These are phyloP conservation scores for Cercospora citrullina DNA, from an alignment of 2,329 filamentous ascomycete genomes.

Conservation along the genomic window DNA sequence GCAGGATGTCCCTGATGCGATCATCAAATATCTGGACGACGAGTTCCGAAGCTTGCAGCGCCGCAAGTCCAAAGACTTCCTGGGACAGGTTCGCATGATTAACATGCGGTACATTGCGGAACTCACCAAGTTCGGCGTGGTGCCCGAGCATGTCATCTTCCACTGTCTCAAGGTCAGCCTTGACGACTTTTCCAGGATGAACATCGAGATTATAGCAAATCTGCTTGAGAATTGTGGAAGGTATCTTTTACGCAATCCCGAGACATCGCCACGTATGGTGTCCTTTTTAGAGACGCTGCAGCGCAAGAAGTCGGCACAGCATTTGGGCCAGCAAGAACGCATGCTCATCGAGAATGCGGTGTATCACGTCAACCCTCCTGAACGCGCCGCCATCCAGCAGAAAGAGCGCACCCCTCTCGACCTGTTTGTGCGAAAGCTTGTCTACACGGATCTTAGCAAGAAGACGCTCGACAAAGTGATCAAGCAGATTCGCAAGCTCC, in stretches of 20 bases:
- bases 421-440: conserved; percentile 84
- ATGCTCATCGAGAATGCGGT: conserved; percentile 98
- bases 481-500: conserved; percentile 90
- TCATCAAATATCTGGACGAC: conserved; percentile 90
- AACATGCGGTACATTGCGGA: conserved; percentile 98
- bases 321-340: conserved; percentile 90
- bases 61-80: conserved; percentile 95
- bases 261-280: conserved; percentile 88
- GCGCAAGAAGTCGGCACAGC: conserved; percentile 92
- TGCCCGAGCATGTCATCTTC: conserved; percentile 97
- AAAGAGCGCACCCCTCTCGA: conserved; percentile 95
- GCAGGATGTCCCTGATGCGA: conserved; percentile 86
- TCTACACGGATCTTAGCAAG: conserved; percentile 93
- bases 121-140: conserved; percentile 95
- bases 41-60: conserved; percentile 96
- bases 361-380: conserved; percentile 95
- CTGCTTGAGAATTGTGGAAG: conserved; percentile 94
- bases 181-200: conserved; percentile 97
- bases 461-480: conserved; percentile 90
- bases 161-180: conserved; percentile 97
- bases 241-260: conserved; percentile 86
- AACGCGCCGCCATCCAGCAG: conserved; percentile 89
- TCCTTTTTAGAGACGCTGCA: conserved; percentile 93
- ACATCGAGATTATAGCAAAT: conserved; percentile 97
- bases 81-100: conserved; percentile 87